phyloP scores from a whole-genome alignment of 2,329 filamentous ascomycete species.

The Aspergillus fumigatiaffinis region DNA sequence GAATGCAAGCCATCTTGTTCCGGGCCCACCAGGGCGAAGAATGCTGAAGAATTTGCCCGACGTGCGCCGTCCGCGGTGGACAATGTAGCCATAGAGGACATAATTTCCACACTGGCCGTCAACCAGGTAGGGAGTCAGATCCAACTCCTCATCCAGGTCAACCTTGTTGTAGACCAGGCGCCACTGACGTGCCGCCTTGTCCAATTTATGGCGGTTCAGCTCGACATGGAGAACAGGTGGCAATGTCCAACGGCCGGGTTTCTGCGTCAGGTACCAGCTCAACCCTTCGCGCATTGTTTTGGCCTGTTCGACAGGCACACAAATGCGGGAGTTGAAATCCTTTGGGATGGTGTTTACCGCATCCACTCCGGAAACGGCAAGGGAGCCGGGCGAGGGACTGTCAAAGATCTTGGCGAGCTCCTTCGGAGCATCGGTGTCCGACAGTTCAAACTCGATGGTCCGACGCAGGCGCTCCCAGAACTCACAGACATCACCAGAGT shows the following conservation, averaged over 20 bases:
- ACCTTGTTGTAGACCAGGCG: constrained; percentile 55
- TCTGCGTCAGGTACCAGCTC: constrained; percentile 27
- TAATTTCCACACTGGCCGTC: constrained; percentile 43
- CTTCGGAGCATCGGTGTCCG: constrained; percentile 39
- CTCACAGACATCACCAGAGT: constrained; percentile 51
- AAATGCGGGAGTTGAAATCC: constrained; percentile 38
- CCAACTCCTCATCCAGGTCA: constrained; percentile 52
- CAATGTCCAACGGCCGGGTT: constrained; percentile 39
- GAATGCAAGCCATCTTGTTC: constrained; percentile 57
- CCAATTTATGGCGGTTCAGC: constrained; percentile 55
- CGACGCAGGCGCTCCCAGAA: constrained; percentile 53
- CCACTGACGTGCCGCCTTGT: constrained; percentile 53
- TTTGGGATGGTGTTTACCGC: constrained; percentile 32
- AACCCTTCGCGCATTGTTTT: constrained; percentile 37
- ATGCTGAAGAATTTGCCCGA: constrained; percentile 59
- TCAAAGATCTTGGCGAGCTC: constrained; percentile 48
- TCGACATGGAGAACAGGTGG: constrained; percentile 54
- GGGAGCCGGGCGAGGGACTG: constrained; percentile 22
- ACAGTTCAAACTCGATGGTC: constrained; percentile 51
- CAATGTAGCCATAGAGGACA: constrained; percentile 57
- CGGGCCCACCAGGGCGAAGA: constrained; percentile 54
- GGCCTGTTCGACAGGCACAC: constrained; percentile 35
- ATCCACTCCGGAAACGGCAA: constrained; percentile 21
- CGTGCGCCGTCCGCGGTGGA: constrained; percentile 56
- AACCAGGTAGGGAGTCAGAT: constrained; percentile 36